phyloP scores from a whole-genome alignment of 148 eudicot species.

The Rhododendron williamsianum region DNA sequence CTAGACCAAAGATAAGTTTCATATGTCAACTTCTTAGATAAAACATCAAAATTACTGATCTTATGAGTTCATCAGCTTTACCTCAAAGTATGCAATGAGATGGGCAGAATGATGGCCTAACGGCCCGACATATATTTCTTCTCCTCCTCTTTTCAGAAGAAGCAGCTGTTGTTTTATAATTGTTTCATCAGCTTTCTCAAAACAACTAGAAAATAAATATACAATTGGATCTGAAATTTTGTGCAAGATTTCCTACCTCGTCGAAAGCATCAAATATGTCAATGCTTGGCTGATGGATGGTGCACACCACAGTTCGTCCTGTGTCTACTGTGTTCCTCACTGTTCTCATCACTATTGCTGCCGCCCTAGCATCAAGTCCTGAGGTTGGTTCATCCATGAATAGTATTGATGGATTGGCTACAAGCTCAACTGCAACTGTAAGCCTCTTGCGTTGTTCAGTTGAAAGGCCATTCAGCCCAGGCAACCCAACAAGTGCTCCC shows the following conservation, averaged over 20 bases:
- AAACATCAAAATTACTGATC: background rate
- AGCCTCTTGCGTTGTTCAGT: slow-evolving; percentile 11
- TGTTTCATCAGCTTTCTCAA: background rate
- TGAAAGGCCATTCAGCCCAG: background rate
- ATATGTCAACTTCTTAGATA: background rate
- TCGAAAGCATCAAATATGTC: background rate
- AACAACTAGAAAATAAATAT: background rate
- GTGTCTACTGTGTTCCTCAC: background rate
- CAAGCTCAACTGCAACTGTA: background rate
- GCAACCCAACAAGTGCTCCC: background rate
- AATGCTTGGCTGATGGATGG: slow-evolving; percentile 5
- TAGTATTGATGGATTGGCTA: background rate
- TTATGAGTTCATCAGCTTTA: slow-evolving; percentile 4
- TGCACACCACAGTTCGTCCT: background rate
- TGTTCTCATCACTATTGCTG: background rate
- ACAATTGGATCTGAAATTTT: background rate
- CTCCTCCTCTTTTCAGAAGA: slow-evolving; percentile 49
- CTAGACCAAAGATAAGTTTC: slow-evolving; percentile 12
- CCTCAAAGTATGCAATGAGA: slow-evolving; percentile 53
- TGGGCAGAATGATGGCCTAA: slow-evolving; percentile 36
- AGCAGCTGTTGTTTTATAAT: slow-evolving; percentile 30
- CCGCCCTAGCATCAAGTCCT: background rate
- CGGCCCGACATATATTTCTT: slow-evolving; percentile 53
- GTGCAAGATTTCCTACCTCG: background rate
- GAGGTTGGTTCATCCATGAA: slow-evolving; percentile 8